Conservation (phyloP, 768 basidiomycete species). For the Suillus tomentosus region DNA sequence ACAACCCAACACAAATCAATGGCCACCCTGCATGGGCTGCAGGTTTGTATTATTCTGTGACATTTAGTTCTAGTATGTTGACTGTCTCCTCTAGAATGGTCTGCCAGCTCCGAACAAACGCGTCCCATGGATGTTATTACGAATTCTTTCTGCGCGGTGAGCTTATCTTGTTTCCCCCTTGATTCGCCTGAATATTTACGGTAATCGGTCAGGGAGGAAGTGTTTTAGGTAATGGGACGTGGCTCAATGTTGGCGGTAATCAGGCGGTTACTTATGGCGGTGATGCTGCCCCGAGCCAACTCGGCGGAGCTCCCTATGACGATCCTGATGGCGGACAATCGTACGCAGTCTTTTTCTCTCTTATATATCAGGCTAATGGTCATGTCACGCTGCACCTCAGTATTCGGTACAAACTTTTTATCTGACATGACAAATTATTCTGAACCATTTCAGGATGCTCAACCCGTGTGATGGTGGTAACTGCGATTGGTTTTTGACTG, state of each 20-base stretch:
- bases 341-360: conserved; percentile 39
- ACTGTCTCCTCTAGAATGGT: conserved; percentile 45
- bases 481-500: conserved; percentile 59
- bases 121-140: conserved; percentile 76
- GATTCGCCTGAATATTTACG: not conserved
- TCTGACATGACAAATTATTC: not conserved
- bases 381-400: conserved; percentile 14
- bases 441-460: conserved; percentile 47
- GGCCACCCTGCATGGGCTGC: conserved; percentile 78
- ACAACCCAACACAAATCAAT: conserved; percentile 63
- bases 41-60: conserved; percentile 33
- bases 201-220: conserved; percentile 30
- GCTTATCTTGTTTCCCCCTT: conserved; percentile 21
- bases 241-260: conserved; percentile 78
- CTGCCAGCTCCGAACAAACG: conserved; percentile 53
- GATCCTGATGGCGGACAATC: conserved; percentile 63
- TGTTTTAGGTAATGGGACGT: conserved; percentile 77
- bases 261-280: conserved; percentile 69
- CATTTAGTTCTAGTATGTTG: not conserved
- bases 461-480: conserved; percentile 65
- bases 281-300: conserved; percentile 43
- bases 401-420: conserved; percentile 13
- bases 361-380: conserved; percentile 49
- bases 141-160: conserved; percentile 82
- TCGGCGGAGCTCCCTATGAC: conserved; percentile 53